These are phyloP conservation scores for Chlorella variabilis DNA, from an alignment of 163 green algal genomes.

Conservation along the genomic window DNA sequence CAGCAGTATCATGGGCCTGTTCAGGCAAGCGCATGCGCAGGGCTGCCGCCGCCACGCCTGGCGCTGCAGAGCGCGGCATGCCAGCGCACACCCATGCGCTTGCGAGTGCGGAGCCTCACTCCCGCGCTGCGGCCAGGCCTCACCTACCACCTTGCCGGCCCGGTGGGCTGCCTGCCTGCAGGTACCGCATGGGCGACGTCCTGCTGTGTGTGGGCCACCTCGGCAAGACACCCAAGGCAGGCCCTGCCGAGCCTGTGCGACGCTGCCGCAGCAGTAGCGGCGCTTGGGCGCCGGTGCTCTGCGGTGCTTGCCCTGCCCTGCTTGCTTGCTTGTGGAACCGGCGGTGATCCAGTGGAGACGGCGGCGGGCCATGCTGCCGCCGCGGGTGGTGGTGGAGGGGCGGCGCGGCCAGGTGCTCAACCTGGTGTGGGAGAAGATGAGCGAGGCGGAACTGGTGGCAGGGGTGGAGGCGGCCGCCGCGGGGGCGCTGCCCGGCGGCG, in stretches of 20 bases:
- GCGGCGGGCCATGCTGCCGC: no score
- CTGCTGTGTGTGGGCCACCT: slow-evolving; percentile 15
- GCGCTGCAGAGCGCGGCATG: no score
- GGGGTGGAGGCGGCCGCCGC: neutral
- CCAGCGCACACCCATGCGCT: no score
- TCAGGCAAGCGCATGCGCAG: neutral
- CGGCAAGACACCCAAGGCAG: neutral
- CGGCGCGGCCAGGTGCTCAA: slow-evolving; percentile 2
- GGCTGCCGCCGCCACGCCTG: no score
- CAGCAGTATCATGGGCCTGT: neutral
- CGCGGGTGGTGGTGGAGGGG: slow-evolving; percentile 3
- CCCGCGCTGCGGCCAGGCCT: no score
- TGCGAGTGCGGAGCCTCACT: no score
- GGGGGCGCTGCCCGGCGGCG: neutral
- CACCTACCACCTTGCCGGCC: no score
- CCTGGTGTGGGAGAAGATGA: neutral
- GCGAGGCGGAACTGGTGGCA: neutral
- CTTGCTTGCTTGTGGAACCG: no score
- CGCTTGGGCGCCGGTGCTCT: no score
- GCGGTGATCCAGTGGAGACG: no score
- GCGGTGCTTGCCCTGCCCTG: no score
- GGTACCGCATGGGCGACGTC: slow-evolving; percentile 15
- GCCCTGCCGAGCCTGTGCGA: neutral
- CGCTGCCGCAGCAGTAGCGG: no score
- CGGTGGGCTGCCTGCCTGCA: neutral